Base-by-base conservation (phyloP, 2,329 filamentous ascomycete species). In the Trichoderma asperellum region DNA sequence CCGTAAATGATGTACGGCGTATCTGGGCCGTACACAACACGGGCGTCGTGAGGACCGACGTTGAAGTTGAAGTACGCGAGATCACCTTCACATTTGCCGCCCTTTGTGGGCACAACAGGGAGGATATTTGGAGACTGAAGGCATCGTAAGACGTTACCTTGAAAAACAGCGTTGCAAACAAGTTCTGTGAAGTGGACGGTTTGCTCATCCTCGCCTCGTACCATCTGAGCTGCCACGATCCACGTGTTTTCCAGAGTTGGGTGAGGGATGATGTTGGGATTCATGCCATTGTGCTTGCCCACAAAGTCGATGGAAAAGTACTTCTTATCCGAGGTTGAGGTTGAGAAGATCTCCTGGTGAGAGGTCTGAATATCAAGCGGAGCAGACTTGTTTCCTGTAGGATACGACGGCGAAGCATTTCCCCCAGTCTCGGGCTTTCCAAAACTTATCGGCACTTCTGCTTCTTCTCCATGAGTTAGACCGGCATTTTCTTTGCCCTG, bases 241-340 rank as follows among this genome's bases (percentile, higher is more conserved):
- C 82, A 89, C 1, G 80, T 83, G 52, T 85, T 75, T 2, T 80
- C 76, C 7, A 80, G 73, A 1, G 73, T 76, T 2, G 86, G 86
- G 73, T 89, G 87, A 0, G 87, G 86, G 49, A 89, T 81, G 71
- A 89, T 83, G 75, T 85, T 89, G 18, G 87, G 86, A 70, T 88
- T 89, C 68, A 85, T 81, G 37, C 80, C 79, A 7, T 73, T 67
- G 6, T 79, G 73, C 40, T 60, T 27, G 34, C 76, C 75, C 12
- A 78, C 80, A 71, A 88, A 87, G 18, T 80, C 76, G 74, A 89
- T 82, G 32, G 72, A 71, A 72, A 87, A 88, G 78, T 82, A 88
- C 37, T 79, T 82, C 40, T 74, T 77, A 72, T 86, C 79, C 1
- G 70, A 59, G 0, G 82, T 86, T 0, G 85, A 83, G 2, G 76